These are phyloP conservation scores for Rhodomyrtus tomentosa DNA, from an alignment of 345 rosid species.

Conservation along the genomic window DNA sequence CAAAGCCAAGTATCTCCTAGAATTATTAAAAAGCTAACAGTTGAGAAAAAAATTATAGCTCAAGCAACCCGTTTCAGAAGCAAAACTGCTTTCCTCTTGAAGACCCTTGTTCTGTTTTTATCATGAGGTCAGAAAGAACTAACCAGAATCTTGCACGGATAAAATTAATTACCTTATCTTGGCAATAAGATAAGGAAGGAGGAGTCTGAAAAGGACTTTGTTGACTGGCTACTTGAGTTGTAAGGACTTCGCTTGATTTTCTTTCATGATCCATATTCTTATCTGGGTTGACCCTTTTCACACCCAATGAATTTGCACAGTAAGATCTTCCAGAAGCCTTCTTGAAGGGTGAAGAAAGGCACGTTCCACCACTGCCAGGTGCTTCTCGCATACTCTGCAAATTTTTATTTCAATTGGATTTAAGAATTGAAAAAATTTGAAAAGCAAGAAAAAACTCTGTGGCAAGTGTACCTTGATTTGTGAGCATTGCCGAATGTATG, in stretches of 20 bases:
- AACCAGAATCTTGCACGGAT: background rate
- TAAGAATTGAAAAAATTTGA: background rate
- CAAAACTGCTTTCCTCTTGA: background rate
- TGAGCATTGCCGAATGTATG: conserved; percentile 45
- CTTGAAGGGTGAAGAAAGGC: conserved; percentile 35
- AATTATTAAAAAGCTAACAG: background rate
- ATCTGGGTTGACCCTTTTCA: conserved; percentile 31
- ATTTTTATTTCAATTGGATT: background rate
- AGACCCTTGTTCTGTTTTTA: background rate
- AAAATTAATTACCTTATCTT: conserved; percentile 38
- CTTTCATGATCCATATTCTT: conserved; percentile 17
- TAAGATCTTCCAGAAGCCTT: conserved; percentile 24
- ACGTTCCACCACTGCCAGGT: conserved; percentile 28
- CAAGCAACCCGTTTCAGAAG: background rate
- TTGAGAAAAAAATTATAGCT: background rate
- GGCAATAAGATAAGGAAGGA: conserved; percentile 57
- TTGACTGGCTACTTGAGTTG: conserved; percentile 14
- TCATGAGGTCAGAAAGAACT: conserved; percentile 1
- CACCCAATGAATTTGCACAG: conserved; percentile 21
- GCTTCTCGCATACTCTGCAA: conserved; percentile 13
- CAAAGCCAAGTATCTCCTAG: background rate
- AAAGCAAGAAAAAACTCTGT: background rate
- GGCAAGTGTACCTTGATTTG: conserved; percentile 27
- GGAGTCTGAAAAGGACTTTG: conserved; percentile 92
- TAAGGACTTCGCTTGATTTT: conserved; percentile 1